Base-by-base conservation (phyloP, 768 basidiomycete species). In the Asterophora lycoperdoides region DNA sequence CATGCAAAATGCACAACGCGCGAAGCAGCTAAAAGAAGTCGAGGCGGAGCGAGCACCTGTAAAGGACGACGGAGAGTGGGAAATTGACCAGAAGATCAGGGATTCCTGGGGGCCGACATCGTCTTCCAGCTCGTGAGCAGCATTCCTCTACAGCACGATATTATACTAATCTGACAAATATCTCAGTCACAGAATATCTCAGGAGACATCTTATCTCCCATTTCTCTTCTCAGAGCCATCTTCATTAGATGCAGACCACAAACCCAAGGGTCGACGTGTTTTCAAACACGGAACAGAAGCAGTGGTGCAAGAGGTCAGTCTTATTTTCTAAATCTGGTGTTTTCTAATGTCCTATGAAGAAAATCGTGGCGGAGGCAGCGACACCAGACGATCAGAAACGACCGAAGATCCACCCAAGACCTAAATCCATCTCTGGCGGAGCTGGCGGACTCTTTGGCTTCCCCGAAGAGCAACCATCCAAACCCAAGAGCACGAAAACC, bases 1-100 rank as follows among this genome's bases (percentile, higher is more conserved):
- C 61, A 86, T 86, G 84, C 84, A 84, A 62, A 84, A 83, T 65
- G 80, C 83, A 0, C 76, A 79, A 2, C 73, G 78, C 1, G 70
- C 76, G 17, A 79, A 81, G 51, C 71, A 77, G 11, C 59, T 76
- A 13, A 69, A 76, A 19, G 71, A 71, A 48, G 74, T 75, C 13
- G 73, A 79, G 54, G 64, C 70, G 1, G 77, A 80, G 39, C 72
- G 74, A 41, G 78, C 80, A 2, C 73, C 73, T 56, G 71, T 83
- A 20, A 72, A 77, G 57, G 83, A 86, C 59, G 81, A 83, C 43
- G 80, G 74, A 0, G 71, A 82, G 59, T 86, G 84, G 84, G 77
- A 81, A 56, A 70, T 86, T 8, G 64, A 78, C 13, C 63, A 71
- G 48, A 76, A 77, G 35, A 64, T 79, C 11, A 69, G 71, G 53